A percentile compares a stretch with the other conserved stretches of the same genome.
phyloP scores from a whole-genome alignment of 345 rosid species.

The Aquilaria yunnanensis region DNA sequence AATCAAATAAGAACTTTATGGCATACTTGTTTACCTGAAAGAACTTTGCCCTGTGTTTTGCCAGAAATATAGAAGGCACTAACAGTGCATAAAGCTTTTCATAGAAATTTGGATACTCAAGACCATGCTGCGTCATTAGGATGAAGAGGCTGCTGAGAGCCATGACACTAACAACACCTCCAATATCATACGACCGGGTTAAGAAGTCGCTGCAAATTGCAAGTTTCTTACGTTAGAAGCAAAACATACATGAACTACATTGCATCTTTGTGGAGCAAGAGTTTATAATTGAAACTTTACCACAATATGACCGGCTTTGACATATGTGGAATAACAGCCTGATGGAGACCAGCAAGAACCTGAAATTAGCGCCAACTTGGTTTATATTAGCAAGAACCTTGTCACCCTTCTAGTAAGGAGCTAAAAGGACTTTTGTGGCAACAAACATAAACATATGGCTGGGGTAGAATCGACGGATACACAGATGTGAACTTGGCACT shows the following conservation, averaged over 20 bases:
- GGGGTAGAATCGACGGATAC: too few relatives aligned
- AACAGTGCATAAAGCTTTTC: slow-evolving; percentile 73
- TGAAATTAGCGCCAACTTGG: slow-evolving; percentile 30
- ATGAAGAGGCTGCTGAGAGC: slow-evolving; percentile 88
- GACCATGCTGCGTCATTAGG: slow-evolving; percentile 85
- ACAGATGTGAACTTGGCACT: slow-evolving; percentile 1
- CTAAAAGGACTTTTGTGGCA: too few relatives aligned
- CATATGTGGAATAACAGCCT: slow-evolving; percentile 68
- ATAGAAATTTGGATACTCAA: slow-evolving; percentile 89
- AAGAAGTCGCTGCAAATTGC: slow-evolving; percentile 73
- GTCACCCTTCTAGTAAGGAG: too few relatives aligned
- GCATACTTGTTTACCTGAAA: slow-evolving; percentile 54
- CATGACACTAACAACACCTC: slow-evolving; percentile 97
- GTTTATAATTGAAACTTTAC: slow-evolving; percentile 23
- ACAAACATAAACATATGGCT: neutral
- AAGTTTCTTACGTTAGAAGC: neutral
- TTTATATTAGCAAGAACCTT: neutral
- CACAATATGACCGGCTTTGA: slow-evolving; percentile 78
- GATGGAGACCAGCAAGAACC: slow-evolving; percentile 78
- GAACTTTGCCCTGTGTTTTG: slow-evolving; percentile 84
- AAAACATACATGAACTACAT: slow-evolving; percentile 8
- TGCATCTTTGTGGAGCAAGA: slow-evolving; percentile 7
- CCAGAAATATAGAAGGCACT: slow-evolving; percentile 80
- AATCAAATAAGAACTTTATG: too few relatives aligned
- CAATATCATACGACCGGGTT: slow-evolving; percentile 85